Percentiles rank a stretch among this genome's conserved stretches.
These are phyloP conservation scores for Inosperma sp. DNA, from an alignment of 768 basidiomycete genomes.

Conservation along the genomic window DNA sequence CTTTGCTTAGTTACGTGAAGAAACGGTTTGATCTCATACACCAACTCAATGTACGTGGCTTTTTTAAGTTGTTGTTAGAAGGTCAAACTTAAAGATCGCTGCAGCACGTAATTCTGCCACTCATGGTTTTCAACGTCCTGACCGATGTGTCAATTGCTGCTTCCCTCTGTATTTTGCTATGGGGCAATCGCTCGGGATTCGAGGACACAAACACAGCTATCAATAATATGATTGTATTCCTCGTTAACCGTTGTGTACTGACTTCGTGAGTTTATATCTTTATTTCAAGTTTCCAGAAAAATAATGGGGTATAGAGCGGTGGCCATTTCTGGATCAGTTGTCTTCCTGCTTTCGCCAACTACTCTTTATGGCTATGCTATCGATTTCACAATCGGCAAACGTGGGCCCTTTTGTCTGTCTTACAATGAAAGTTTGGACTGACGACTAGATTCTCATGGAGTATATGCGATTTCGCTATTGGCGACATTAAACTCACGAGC, in stretches of 20 bases:
- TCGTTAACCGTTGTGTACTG: slow-evolving; percentile 47
- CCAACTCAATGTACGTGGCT: background rate
- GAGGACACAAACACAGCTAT: slow-evolving; percentile 41
- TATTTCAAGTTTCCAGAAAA: background rate
- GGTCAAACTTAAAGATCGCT: background rate
- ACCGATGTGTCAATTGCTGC: slow-evolving; percentile 45
- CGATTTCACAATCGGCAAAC: slow-evolving; percentile 50
- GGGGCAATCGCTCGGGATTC: slow-evolving; percentile 38
- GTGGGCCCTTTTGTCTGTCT: slow-evolving; percentile 23
- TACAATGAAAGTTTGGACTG: background rate
- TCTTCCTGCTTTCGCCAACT: slow-evolving; percentile 39
- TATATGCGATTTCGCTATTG: slow-evolving; percentile 44
- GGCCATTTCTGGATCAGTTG: slow-evolving; percentile 36
- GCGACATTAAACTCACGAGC: slow-evolving; percentile 43
- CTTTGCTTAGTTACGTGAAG: no score
- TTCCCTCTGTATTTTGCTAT: slow-evolving; percentile 39
- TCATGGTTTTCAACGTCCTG: slow-evolving; percentile 40
- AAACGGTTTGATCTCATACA: slow-evolving; percentile 1
- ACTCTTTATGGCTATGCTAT: slow-evolving; percentile 46
- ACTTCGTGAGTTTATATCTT: slow-evolving; percentile 38
- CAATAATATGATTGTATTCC: slow-evolving; percentile 43
- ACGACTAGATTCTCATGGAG: slow-evolving; percentile 28
- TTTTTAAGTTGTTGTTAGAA: background rate
- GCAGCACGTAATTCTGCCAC: slow-evolving; percentile 35
- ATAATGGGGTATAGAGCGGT: slow-evolving; percentile 27